Percentiles rank a stretch among this genome's conserved stretches.
Conservation (phyloP, 768 basidiomycete genomes). For the Mycena maculata region DNA sequence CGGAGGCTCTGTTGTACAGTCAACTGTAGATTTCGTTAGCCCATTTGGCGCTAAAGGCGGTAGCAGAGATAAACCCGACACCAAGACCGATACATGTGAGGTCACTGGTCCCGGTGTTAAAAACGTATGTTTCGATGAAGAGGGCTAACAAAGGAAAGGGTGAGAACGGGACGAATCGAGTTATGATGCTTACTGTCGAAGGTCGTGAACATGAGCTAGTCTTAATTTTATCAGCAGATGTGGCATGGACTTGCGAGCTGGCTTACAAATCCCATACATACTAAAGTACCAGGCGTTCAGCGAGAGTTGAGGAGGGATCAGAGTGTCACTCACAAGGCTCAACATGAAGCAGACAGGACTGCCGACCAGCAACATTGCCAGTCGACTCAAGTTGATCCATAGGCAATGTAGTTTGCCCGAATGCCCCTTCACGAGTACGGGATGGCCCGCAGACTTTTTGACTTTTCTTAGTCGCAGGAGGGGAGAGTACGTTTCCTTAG, state of each 20-base stretch:
- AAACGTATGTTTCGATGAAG: slow-evolving; percentile 43
- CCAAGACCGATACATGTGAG: slow-evolving; percentile 55
- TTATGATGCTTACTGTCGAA: slow-evolving; percentile 58
- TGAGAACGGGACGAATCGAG: not conserved
- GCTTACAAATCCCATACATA: slow-evolving; percentile 55
- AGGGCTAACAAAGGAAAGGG: slow-evolving; percentile 30
- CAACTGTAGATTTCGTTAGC: slow-evolving; percentile 49
- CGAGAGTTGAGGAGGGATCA: not conserved
- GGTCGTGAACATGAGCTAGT: slow-evolving; percentile 66
- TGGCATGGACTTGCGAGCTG: not conserved
- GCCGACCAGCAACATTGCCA: slow-evolving; percentile 62
- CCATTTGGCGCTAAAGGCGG: slow-evolving; percentile 46
- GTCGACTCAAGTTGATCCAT: slow-evolving; percentile 67
- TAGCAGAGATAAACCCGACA: slow-evolving; percentile 50
- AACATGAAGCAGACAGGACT: slow-evolving; percentile 75
- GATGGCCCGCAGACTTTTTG: slow-evolving; percentile 37
- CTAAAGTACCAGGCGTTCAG: slow-evolving; percentile 35
- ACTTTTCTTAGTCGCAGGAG: slow-evolving; percentile 56
- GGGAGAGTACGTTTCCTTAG: slow-evolving; percentile 69
- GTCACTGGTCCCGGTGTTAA: slow-evolving; percentile 43
- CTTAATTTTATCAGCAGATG: slow-evolving; percentile 42
- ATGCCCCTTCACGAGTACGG: slow-evolving; percentile 29
- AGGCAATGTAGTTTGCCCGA: slow-evolving; percentile 48
- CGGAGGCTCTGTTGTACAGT: not conserved
- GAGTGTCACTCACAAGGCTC: slow-evolving; percentile 62